These are phyloP conservation scores for Dioszegia crocea DNA, from an alignment of 768 basidiomycete genomes.

Conservation along the genomic window DNA sequence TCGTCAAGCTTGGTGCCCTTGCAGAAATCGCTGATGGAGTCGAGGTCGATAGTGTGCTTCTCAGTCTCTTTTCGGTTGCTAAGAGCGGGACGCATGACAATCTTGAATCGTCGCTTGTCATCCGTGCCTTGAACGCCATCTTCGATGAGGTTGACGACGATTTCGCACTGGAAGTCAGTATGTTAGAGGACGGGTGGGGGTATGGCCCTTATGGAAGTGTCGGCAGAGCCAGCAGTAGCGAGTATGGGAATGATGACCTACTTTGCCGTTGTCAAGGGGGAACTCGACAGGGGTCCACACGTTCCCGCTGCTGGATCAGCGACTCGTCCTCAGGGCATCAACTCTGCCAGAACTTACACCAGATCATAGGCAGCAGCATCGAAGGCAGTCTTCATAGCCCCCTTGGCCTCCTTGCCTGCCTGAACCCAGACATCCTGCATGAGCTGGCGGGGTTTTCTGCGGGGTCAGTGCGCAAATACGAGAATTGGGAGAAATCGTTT, in stretches of 20 bases:
- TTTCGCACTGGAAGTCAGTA: constrained; percentile 22
- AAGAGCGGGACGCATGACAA: constrained; percentile 30
- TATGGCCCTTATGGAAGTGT: no score
- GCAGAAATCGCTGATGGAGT: constrained; percentile 37
- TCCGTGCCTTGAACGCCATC: constrained; percentile 21
- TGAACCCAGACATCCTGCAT: constrained; percentile 31
- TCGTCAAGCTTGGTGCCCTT: constrained; percentile 28
- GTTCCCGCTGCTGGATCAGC: neutral
- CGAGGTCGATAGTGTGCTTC: constrained; percentile 33
- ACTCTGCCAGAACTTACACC: constrained; percentile 18
- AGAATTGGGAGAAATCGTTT: neutral
- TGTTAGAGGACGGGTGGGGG: no score
- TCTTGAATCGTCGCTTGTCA: constrained; percentile 41
- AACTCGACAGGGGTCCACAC: constrained; percentile 7
- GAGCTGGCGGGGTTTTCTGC: constrained; percentile 28
- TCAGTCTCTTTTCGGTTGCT: neutral
- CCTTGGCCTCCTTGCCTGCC: constrained; percentile 16
- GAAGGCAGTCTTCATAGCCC: constrained; percentile 25
- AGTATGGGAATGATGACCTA: no score
- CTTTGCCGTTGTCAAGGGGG: neutral
- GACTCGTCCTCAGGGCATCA: neutral
- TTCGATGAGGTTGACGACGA: constrained; percentile 30
- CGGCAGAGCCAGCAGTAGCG: no score
- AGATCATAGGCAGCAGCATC: constrained; percentile 32
- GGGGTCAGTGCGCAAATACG: neutral